Base-by-base conservation (phyloP, 257 asterid species). In the Solanum tarapatanum region DNA sequence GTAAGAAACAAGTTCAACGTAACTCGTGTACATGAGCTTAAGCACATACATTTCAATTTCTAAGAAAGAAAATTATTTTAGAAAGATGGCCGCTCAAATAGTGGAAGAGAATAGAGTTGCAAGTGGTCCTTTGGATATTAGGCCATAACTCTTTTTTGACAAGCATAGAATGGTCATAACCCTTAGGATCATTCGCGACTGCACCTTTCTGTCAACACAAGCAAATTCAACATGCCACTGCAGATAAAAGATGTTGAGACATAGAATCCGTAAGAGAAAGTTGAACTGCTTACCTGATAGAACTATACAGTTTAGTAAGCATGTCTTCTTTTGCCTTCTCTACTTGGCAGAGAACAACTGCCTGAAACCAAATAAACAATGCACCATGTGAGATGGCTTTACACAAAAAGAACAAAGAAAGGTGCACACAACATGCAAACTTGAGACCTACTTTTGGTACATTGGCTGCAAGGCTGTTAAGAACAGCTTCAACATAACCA, bases 311-410 rank as follows among this genome's bases (percentile, higher is more conserved):
- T 87, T 95, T 96, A 83, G 95, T 96, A 76, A 96, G 98, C 99
- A 96, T 96, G 90, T 96, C 99, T 93, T 96, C 99, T 92, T 96
- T 96, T 21, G 98, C 96, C 91, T 96, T 96, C 91, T 96, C 99
- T 26, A 96, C 99, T 94, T 96, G 99, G 91, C 96, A 94, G 90
- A 94, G 98, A 77, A 96, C 99, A 89, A 96, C 97, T 23, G 99
- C 99, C 99, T 96, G 95, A 45, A 90, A 79, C 32, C 70, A 84
- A 80, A 88, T 90, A 76, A 87, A 82, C 72, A 85, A 85, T 30
- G 60, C 84, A 86, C 41, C 75, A 19, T 33, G 88, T 90, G 83
- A 77, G 80, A 84, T 64, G 88, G 43, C 48, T 88, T 82, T 84
- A 89, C 86, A 66, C 82, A 17, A 37, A 30, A 86, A 17, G 84